Evolutionary conservation across 345 rosid species (phyloP), one percentile per base, ranked within the genome.

Genomic region (Citrus inodora): DNA sequence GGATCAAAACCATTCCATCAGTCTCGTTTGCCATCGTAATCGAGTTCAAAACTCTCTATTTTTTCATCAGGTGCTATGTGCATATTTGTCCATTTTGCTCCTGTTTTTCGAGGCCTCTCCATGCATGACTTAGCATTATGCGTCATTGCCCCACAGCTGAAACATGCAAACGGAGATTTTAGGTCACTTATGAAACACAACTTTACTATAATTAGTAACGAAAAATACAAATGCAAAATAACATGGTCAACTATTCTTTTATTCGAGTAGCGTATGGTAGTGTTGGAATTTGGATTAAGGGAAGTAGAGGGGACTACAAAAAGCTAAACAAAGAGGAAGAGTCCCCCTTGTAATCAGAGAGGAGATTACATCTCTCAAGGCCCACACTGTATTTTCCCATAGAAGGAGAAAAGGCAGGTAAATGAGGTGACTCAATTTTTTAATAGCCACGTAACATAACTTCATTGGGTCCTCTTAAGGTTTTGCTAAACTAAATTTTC

Each of bases 11-110:
- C 98, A 85, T 91, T 96, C 97, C 97, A 96, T 21, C 98, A 48
- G 63, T 96, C 99, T 61, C 97, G 85, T 79, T 96, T 94, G 2
- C 97, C 99, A 81, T 96, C 97, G 62, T 94, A 92, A 71, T 94
- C 94, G 33, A 95, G 90, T 79, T 92, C 99, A 79, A 95, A 90
- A 4, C 85, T 83, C 79, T 92, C 96, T 67, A 91, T 83, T 74
- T 92, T 92, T 78, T 95, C 98, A 87, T 92, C 99, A 24, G 97
- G 93, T 35, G 94, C 97, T 75, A 96, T 92, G 80, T 86, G 87
- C 83, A 69, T 92, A 83, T 76, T 92, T 5, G 95, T 96, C 89
- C 85, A 89, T 74, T 82, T 88, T 10, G 94, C 97, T 69, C 98
- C 97, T 9, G 80, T 79, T 78, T 89, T 83, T 66, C 94, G 85